phyloP scores from a whole-genome alignment of 2,329 filamentous ascomycete genomes.

The Fusarium equiseti region DNA sequence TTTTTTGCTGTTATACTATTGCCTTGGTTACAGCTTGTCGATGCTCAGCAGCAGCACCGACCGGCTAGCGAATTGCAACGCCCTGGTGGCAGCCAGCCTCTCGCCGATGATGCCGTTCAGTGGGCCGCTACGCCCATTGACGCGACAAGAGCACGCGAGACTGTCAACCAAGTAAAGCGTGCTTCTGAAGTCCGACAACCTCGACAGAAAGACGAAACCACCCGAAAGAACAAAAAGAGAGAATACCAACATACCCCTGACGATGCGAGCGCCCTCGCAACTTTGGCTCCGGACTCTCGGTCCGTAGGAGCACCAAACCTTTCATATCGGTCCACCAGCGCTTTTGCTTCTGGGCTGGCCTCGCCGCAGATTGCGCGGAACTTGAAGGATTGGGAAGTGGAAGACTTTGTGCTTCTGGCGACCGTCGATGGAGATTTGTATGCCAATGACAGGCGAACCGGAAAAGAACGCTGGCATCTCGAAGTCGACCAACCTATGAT shows the following conservation, averaged over 20 bases:
- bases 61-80: slow-evolving; percentile 42
- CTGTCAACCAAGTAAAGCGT: slow-evolving; percentile 46
- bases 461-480: slow-evolving; percentile 86
- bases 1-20: slow-evolving; percentile 70
- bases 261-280: slow-evolving; percentile 96
- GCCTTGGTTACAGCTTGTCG: slow-evolving; percentile 66
- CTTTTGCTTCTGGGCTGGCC: slow-evolving; percentile 73
- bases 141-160: slow-evolving; percentile 48
- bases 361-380: slow-evolving; percentile 95
- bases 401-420: slow-evolving; percentile 99
- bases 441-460: slow-evolving; percentile 88
- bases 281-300: slow-evolving; percentile 90
- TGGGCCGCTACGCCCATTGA: slow-evolving; percentile 51
- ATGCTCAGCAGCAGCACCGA: slow-evolving; percentile 73
- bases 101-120: slow-evolving; percentile 47
- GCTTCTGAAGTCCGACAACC: slow-evolving; percentile 44
- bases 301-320: slow-evolving; percentile 92
- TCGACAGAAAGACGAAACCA: slow-evolving; percentile 42
- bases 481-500: slow-evolving; percentile 89
- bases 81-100: slow-evolving; percentile 45
- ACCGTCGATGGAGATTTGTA: slow-evolving; percentile 98
- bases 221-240: slow-evolving; percentile 51
- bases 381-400: slow-evolving; percentile 99
- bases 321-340: slow-evolving; percentile 71
- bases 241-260: slow-evolving; percentile 56